These are phyloP conservation scores for Microcyclospora pomicola DNA, from an alignment of 2,329 filamentous ascomycete genomes.

Conservation along the genomic window DNA sequence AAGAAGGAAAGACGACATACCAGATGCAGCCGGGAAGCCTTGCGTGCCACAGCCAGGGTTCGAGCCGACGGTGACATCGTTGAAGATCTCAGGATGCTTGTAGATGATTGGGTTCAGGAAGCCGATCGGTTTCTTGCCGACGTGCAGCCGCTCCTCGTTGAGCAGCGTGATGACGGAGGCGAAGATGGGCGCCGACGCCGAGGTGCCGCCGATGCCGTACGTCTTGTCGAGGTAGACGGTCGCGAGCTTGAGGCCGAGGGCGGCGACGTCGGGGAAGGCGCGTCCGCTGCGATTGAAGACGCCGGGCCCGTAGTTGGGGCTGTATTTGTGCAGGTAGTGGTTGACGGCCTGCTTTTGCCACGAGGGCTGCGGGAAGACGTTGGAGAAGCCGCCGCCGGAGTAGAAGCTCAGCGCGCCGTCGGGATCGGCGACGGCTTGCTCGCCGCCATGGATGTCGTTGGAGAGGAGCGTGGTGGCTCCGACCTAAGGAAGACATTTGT, in stretches of 20 bases:
- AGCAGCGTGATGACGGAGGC: conserved; percentile 32
- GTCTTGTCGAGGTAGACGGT: conserved; percentile 25
- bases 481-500: conserved; percentile 10
- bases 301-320: conserved; percentile 26
- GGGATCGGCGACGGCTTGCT: conserved; percentile 19
- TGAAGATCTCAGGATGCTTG: conserved; percentile 24
- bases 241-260: conserved; percentile 10
- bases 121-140: conserved; percentile 25
- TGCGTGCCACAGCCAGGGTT: conserved; percentile 24
- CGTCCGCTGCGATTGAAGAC: conserved; percentile 36
- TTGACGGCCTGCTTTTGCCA: conserved; percentile 19
- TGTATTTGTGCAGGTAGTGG: conserved; percentile 25
- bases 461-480: conserved; percentile 31
- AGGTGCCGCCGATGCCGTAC: conserved; percentile 33
- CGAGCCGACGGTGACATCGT: conserved; percentile 20
- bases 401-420: conserved; percentile 23
- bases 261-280: conserved; percentile 32
- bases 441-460: conserved; percentile 24
- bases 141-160: conserved; percentile 22
- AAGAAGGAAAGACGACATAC: no score
- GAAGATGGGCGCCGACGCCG: conserved; percentile 35
- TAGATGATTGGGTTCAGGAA: conserved; percentile 31
- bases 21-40: conserved; percentile 15
- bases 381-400: conserved; percentile 30
- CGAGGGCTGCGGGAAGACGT: conserved; percentile 14